Conservation (phyloP, 768 basidiomycete species). For the Leccinellum luteum region DNA sequence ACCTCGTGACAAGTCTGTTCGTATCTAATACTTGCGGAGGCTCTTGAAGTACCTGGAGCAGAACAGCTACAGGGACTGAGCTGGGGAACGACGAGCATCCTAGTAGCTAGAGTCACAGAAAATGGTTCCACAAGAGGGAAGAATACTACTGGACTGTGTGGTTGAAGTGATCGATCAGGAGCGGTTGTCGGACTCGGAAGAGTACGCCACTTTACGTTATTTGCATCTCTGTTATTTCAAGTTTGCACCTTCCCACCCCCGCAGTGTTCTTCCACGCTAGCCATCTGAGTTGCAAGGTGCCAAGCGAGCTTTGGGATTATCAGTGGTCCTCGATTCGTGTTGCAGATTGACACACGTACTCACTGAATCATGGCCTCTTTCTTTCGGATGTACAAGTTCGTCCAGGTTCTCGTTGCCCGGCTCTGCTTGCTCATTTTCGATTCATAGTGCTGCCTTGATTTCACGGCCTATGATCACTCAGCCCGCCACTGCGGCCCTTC, state of each 20-base stretch:
- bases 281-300: too few species aligned
- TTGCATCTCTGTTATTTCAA: background rate
- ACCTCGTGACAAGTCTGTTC: background rate
- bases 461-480: constrained; percentile 63
- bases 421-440: constrained; percentile 4
- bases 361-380: constrained; percentile 40
- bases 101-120: background rate
- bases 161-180: too few species aligned
- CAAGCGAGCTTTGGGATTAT: background rate
- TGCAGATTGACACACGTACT: background rate
- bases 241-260: background rate
- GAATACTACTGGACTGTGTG: too few species aligned
- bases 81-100: background rate
- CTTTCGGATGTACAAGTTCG: constrained; percentile 43
- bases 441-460: constrained; percentile 52
- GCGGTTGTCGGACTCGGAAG: too few species aligned
- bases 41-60: background rate
- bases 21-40: background rate
- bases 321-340: background rate
- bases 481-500: constrained; percentile 58
- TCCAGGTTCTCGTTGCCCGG: background rate
- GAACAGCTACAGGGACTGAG: background rate
- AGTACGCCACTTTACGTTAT: too few species aligned
- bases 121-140: background rate
- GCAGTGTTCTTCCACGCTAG: background rate